phyloP scores from a whole-genome alignment of 2,329 filamentous ascomycete genomes.

The Aspergillus oerlinghausenensis region DNA sequence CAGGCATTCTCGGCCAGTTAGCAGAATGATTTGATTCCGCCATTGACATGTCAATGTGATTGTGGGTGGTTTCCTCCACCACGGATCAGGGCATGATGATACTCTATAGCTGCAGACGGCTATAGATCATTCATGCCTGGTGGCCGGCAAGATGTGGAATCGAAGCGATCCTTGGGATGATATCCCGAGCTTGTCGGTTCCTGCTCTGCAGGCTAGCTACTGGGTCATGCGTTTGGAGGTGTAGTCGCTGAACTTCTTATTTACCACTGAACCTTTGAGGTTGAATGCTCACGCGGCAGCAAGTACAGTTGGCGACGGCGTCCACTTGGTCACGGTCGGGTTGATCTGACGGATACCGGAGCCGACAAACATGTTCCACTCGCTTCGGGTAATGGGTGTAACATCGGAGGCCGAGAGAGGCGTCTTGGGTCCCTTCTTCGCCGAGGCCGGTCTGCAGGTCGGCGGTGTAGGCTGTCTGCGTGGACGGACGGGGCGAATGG shows the following conservation, averaged over 20 bases:
- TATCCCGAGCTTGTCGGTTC: not conserved
- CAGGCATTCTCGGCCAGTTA: not conserved
- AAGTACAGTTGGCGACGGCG: slow-evolving; percentile 30
- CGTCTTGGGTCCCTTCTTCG: slow-evolving; percentile 33
- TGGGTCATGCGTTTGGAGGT: not conserved
- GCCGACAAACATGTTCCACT: slow-evolving; percentile 39
- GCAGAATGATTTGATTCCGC: not conserved
- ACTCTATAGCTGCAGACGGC: not conserved
- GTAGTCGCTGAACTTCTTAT: not conserved
- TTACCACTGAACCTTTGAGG: too few species aligned
- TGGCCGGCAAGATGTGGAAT: not conserved
- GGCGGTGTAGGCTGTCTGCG: slow-evolving; percentile 19
- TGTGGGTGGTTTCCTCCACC: not conserved
- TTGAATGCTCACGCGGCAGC: slow-evolving; percentile 21
- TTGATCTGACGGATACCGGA: slow-evolving; percentile 27
- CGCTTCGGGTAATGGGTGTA: slow-evolving; percentile 39
- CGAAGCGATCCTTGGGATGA: not conserved
- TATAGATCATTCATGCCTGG: not conserved
- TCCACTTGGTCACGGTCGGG: slow-evolving; percentile 35
- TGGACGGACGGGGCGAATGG: slow-evolving; percentile 21
- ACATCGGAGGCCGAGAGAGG: slow-evolving; percentile 41
- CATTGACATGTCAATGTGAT: not conserved
- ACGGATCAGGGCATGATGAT: not conserved
- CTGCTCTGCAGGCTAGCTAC: not conserved
- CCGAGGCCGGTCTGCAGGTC: slow-evolving; percentile 10